Base-by-base conservation (phyloP, 164 flowering plant genomes). In the Litsea cubeba region DNA sequence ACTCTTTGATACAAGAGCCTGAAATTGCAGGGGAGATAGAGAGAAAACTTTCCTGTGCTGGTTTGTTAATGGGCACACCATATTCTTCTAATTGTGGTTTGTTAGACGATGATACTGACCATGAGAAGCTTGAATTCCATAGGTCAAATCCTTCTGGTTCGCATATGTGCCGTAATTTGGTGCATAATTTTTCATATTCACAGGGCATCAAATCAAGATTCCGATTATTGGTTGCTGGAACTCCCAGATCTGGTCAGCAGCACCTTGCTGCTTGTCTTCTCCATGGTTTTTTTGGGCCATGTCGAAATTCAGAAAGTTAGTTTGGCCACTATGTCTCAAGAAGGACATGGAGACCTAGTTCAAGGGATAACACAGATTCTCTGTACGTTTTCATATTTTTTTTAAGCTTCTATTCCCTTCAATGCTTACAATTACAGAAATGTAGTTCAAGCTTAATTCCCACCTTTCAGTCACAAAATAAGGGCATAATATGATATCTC, bases 211-310 rank as follows among this genome's bases (percentile, higher is more conserved):
- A 78, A 73, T 76, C 86, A 50, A 96, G 97, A 69, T 90, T 86
- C 71, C 85, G 96, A 28, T 68, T 95, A 50, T 76, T 95, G 84
- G 83, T 95, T 80, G 80, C 94, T 79, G 99, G 99, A 80, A 74
- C 78, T 68, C 89, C 93, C 30, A 81, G 85, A 76, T 87, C 91
- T 80, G 99, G 97, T 12, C 98, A 92, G 80, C 82, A 81, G 76
- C 96, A 93, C 86, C 89, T 95, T 79, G 97, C 97, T 79, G 84
- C 94, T 70, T 92, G 92, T 84, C 81, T 95, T 82, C 90, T 95
- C 58, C 90, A 93, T 73, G 87, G 90, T 80, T 95, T 88, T n/a
- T 84, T 79, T 80, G 77, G 97, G 97, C 60, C 85, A 87, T 81
- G 76, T 84, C 24, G 93, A 90, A 81, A 82, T 93, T 57, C 90